phyloP scores from a whole-genome alignment of 2,329 filamentous ascomycete species.

The Emergomyces pasteurianus region DNA sequence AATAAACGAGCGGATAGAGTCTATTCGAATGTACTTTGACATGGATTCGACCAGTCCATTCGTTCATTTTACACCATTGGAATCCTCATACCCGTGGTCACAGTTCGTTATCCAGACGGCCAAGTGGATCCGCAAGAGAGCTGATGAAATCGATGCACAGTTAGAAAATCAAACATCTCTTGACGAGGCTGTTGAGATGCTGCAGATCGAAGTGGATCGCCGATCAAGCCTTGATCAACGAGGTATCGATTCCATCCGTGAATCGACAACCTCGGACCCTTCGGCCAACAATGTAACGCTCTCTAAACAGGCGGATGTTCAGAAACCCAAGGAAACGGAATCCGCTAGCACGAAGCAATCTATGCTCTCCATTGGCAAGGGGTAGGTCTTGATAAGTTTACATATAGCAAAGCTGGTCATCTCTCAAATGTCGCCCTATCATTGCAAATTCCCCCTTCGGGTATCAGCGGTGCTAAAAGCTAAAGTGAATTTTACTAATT shows the following conservation, averaged over 20 bases:
- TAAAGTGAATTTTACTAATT: background rate
- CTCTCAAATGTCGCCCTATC: background rate
- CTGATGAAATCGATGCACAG: slow-evolving; percentile 33
- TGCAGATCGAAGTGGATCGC: slow-evolving; percentile 21
- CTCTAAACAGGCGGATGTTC: background rate
- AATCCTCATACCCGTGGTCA: slow-evolving; percentile 38
- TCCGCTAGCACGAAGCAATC: background rate
- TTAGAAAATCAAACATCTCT: slow-evolving; percentile 35
- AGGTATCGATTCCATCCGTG: slow-evolving; percentile 17
- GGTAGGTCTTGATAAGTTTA: background rate
- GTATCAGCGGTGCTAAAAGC: background rate
- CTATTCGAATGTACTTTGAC: background rate
- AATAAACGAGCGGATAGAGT: slow-evolving; percentile 1
- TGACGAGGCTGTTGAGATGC: slow-evolving; percentile 15
- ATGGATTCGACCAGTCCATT: slow-evolving; percentile 11
- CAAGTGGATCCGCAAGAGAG: slow-evolving; percentile 36
- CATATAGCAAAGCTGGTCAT: background rate
- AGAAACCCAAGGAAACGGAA: background rate
- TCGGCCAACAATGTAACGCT: background rate
- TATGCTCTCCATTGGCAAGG: background rate
- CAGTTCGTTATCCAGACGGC: slow-evolving; percentile 34
- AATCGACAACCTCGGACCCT: slow-evolving; percentile 23
- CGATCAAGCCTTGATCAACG: slow-evolving; percentile 13
- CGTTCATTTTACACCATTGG: slow-evolving; percentile 32
- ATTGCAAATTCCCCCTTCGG: background rate